Evolutionary conservation across 169 alveolate genomes (phyloP).

Genomic region (Plasmodium coatneyi): DNA sequence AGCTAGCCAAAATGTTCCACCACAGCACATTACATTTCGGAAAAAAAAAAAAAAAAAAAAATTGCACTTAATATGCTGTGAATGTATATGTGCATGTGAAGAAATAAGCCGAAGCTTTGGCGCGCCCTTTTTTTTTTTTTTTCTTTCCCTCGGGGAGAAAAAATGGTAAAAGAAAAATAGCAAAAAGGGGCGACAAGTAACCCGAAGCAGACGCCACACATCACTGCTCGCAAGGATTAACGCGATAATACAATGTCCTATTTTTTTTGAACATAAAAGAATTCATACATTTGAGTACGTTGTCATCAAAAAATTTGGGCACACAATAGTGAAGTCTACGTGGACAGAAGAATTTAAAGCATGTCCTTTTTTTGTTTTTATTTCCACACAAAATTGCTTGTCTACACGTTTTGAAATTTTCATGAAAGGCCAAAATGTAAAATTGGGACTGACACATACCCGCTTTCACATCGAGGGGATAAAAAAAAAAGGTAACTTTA

Average conservation of each 20-base stretch:
- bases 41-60: conserved; percentile 13
- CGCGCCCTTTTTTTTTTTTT: background rate
- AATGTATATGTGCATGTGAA: background rate
- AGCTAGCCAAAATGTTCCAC: conserved; percentile 16
- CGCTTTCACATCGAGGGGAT: background rate
- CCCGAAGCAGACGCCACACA: background rate
- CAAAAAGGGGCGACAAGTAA: background rate
- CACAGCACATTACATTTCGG: background rate
- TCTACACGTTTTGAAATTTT: background rate
- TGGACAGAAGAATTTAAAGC: background rate
- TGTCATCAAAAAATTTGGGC: background rate
- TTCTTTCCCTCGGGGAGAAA: background rate
- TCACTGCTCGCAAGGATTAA: background rate
- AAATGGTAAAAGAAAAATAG: background rate
- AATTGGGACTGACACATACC: background rate
- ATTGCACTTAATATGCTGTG: background rate
- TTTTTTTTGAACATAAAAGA: background rate
- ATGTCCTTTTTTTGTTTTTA: background rate
- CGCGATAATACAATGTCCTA: background rate
- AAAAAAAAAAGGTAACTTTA: background rate
- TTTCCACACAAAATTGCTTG: background rate
- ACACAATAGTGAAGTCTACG: background rate
- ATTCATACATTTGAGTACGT: background rate
- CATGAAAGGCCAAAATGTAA: background rate
- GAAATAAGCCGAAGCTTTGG: background rate